These are phyloP conservation scores for Porogramme epimiltina DNA, from an alignment of 1,284 basidiomycete species.

Conservation along the genomic window DNA sequence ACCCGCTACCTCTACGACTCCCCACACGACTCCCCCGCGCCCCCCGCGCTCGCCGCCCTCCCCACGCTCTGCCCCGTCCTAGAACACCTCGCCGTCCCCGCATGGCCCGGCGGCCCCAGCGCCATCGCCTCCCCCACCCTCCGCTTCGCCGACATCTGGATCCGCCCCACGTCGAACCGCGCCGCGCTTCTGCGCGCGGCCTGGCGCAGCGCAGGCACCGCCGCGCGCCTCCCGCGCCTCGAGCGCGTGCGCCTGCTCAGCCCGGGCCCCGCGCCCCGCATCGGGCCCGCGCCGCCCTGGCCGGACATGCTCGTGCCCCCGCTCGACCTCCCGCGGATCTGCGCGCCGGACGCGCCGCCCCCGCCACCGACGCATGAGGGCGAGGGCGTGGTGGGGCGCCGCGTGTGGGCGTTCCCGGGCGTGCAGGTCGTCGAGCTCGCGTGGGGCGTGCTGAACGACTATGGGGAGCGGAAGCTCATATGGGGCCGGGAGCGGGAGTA, in stretches of 20 bases:
- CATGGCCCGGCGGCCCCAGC: background rate
- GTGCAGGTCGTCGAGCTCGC: constrained; percentile 5
- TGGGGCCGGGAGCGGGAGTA: constrained; percentile 3
- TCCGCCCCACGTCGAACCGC: too few relatives aligned
- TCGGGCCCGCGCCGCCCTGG: constrained; percentile 2
- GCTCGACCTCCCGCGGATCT: constrained; percentile 10
- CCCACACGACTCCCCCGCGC: background rate
- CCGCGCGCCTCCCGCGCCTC: too few relatives aligned
- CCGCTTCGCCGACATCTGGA: constrained; percentile 8
- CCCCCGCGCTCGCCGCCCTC: background rate
- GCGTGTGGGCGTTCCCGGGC: constrained; percentile 4
- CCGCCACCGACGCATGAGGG: background rate
- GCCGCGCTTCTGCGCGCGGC: too few relatives aligned
- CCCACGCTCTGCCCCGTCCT: constrained; percentile 2
- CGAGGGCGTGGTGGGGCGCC: background rate
- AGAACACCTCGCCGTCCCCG: constrained; percentile 8
- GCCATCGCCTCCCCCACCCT: constrained; percentile 4
- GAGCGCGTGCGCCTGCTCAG: too few relatives aligned
- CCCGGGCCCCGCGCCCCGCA: background rate
- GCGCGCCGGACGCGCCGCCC: constrained; percentile 1
- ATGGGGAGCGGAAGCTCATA: background rate
- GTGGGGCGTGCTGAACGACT: constrained; percentile 9
- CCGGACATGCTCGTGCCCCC: background rate
- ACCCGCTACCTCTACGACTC: background rate
- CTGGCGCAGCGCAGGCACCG: too few relatives aligned